Conservation (phyloP, 768 basidiomycete genomes). For the Tricholoma hemisulphureum region DNA sequence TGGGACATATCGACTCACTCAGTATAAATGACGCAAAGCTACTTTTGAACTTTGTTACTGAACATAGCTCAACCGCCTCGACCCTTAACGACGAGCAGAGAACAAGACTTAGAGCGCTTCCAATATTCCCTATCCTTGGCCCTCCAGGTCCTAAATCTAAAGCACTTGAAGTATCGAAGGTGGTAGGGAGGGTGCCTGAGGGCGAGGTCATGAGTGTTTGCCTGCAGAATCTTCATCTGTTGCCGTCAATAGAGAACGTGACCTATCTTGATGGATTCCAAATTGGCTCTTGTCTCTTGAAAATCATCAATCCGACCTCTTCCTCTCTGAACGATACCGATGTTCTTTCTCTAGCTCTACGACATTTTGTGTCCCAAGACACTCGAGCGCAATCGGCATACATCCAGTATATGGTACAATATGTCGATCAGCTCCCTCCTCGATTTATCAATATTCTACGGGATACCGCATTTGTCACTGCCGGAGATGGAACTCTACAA, state of each 20-base stretch:
- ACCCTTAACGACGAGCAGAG: slow-evolving; percentile 1
- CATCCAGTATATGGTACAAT: slow-evolving; percentile 25
- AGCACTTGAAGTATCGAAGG: neutral
- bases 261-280: slow-evolving; percentile 29
- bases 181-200: neutral
- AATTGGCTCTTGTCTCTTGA: slow-evolving; percentile 19
- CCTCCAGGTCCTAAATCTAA: neutral
- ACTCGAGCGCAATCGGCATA: slow-evolving; percentile 24
- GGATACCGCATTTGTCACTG: slow-evolving; percentile 26
- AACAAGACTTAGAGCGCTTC: slow-evolving; percentile 4
- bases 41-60: neutral
- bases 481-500: slow-evolving; percentile 16
- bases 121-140: slow-evolving; percentile 2
- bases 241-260: slow-evolving; percentile 20
- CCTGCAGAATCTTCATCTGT: slow-evolving; percentile 28
- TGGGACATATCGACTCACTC: neutral
- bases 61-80: neutral
- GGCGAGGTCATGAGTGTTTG: neutral
- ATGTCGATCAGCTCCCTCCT: slow-evolving; percentile 23
- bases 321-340: slow-evolving; percentile 20
- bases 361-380: slow-evolving; percentile 28
- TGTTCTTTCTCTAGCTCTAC: slow-evolving; percentile 26
- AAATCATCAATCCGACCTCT: slow-evolving; percentile 21
- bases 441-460: slow-evolving; percentile 23
- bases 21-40: neutral